These are phyloP conservation scores for Heterobasidion annosum DNA, from an alignment of 1,284 basidiomycete species.

Conservation along the genomic window DNA sequence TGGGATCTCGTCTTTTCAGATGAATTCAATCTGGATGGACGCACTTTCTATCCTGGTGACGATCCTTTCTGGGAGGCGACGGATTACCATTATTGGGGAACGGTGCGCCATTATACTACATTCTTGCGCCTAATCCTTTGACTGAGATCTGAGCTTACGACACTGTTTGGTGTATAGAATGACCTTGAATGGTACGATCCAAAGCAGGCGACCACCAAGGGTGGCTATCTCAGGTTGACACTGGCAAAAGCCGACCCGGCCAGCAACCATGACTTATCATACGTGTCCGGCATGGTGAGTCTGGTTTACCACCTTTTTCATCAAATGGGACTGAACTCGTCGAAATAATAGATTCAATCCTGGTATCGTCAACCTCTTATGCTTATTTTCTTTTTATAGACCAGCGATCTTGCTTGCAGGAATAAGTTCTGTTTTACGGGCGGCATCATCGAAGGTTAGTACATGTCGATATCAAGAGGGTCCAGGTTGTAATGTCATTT, in stretches of 20 bases:
- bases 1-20: slow-evolving; percentile 58
- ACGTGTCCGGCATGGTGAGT: slow-evolving; percentile 35
- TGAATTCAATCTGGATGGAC: slow-evolving; percentile 56
- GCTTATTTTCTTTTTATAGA: neutral
- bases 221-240: slow-evolving; percentile 57
- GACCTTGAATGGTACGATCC: slow-evolving; percentile 59
- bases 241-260: slow-evolving; percentile 35
- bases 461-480: neutral
- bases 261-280: slow-evolving; percentile 20
- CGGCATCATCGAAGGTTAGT: slow-evolving; percentile 23
- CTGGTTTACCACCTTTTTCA: neutral
- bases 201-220: slow-evolving; percentile 49
- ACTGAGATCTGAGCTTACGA: slow-evolving; percentile 4
- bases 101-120: slow-evolving; percentile 9
- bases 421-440: slow-evolving; percentile 52
- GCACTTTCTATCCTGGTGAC: slow-evolving; percentile 43
- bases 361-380: slow-evolving; percentile 5
- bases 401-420: slow-evolving; percentile 17
- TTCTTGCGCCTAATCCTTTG: slow-evolving; percentile 8
- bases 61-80: slow-evolving; percentile 64
- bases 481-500: neutral
- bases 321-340: neutral
- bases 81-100: slow-evolving; percentile 67
- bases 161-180: slow-evolving; percentile 13
- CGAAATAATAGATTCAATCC: slow-evolving; percentile 10